phyloP scores from a whole-genome alignment of 805 yeast species.

The Starmerella stigmatis region DNA sequence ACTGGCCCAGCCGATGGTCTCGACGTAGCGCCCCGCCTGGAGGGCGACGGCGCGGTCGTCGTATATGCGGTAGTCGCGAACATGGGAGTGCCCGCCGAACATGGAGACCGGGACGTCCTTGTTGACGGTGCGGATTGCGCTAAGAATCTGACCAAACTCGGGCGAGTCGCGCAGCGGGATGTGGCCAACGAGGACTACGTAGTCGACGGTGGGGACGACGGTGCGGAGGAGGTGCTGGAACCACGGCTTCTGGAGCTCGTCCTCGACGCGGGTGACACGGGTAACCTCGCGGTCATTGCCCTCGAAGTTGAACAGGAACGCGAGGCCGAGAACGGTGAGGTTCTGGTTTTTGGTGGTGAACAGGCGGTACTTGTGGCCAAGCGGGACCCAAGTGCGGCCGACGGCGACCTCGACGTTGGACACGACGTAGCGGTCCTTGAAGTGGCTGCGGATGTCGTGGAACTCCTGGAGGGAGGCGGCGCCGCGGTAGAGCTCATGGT shows the following conservation, averaged over 20 bases:
- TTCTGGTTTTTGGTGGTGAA: conserved; percentile 49
- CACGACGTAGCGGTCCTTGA: conserved; percentile 51
- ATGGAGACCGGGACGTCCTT: conserved; percentile 61
- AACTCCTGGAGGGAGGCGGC: conserved; percentile 55
- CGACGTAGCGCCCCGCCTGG: conserved; percentile 85
- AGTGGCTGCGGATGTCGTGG: conserved; percentile 39
- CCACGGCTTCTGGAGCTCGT: conserved; percentile 51
- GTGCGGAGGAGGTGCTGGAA: conserved; percentile 36
- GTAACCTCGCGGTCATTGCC: conserved; percentile 46
- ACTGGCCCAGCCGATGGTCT: conserved; percentile 76
- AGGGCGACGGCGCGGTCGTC: conserved; percentile 61
- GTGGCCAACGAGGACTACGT: conserved; percentile 65
- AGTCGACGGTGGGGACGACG: conserved; percentile 40
- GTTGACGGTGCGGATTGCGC: conserved; percentile 43
- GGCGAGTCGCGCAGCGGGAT: conserved; percentile 54
- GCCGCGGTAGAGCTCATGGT: conserved; percentile 73
- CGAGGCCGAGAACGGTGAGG: conserved; percentile 50
- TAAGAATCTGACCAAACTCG: conserved; percentile 42
- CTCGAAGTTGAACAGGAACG: conserved; percentile 67
- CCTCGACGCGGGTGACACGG: conserved; percentile 50
- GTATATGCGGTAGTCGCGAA: conserved; percentile 63
- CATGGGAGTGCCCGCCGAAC: conserved; percentile 90
- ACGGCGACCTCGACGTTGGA: conserved; percentile 31
- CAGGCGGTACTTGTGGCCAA: conserved; percentile 58
- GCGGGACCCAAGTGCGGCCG: conserved; percentile 38